A percentile compares a stretch with the other conserved stretches of the same genome.
These are phyloP conservation scores for Neurospora hispaniola DNA, from an alignment of 495 filamentous ascomycete genomes.

Conservation along the genomic window DNA sequence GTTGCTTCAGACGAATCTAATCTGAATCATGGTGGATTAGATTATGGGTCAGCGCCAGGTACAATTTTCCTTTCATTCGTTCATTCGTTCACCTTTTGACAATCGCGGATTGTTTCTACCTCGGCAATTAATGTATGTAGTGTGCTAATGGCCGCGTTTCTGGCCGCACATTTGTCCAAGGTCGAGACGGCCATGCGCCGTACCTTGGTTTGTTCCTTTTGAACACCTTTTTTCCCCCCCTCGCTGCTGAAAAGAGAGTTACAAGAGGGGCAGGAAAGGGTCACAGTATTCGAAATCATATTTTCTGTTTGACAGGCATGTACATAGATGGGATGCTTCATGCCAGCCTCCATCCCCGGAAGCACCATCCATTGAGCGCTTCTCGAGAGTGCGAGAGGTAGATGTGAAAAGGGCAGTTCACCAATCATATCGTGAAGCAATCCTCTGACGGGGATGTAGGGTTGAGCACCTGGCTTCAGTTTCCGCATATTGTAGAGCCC, in stretches of 20 bases:
- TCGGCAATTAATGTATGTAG: not conserved
- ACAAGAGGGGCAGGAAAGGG: not conserved
- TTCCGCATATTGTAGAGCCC: not conserved
- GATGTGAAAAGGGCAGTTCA: not conserved
- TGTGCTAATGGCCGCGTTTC: not conserved
- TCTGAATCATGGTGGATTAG: not conserved
- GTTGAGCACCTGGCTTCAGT: no score
- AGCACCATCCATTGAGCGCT: not conserved
- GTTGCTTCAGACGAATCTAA: not conserved
- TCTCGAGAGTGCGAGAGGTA: not conserved
- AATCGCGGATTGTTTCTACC: not conserved
- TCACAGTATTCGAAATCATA: not conserved
- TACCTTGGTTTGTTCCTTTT: not conserved
- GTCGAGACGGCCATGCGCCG: not conserved
- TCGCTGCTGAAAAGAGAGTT: no score
- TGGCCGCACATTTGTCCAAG: not conserved
- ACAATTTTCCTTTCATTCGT: not conserved
- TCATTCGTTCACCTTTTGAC: not conserved
- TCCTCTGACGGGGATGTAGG: conserved; percentile 2
- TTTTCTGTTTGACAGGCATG: no score
- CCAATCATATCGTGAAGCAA: conserved; percentile 6
- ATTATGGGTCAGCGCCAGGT: not conserved
- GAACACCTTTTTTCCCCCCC: no score
- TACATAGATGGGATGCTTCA: not conserved
- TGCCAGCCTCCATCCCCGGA: not conserved